Evolutionary conservation across 129 eudicot genomes (phyloP).

Genomic region (Saussurea involucrata): DNA sequence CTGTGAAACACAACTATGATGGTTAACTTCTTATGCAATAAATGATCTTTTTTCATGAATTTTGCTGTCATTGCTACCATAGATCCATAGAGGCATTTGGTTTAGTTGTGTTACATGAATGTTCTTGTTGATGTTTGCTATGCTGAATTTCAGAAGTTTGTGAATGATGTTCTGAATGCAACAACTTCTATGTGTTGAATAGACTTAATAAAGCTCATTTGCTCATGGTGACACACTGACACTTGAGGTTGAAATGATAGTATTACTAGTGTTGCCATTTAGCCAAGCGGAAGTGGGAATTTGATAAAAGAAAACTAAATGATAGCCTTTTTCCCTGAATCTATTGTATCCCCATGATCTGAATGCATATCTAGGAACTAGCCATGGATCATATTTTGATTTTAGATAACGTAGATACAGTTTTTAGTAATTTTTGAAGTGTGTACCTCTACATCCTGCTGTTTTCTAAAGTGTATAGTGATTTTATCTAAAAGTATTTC

Average conservation of each 20-base stretch:
- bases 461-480: constrained; percentile 4
- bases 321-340: constrained; percentile 9
- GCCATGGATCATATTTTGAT: not conserved
- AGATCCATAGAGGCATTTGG: constrained; percentile 18
- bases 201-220: not conserved
- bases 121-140: constrained; percentile 9
- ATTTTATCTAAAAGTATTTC: too few relatives aligned
- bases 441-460: not conserved
- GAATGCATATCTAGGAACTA: not conserved
- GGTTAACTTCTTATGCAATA: constrained; percentile 9
- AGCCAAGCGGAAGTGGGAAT: not conserved
- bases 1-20: not conserved
- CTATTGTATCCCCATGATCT: not conserved
- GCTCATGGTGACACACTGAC: not conserved
- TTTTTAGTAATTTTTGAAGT: not conserved
- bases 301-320: not conserved
- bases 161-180: constrained; percentile 6
- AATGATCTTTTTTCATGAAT: not conserved
- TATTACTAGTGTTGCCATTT: not conserved
- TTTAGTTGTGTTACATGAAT: constrained; percentile 21
- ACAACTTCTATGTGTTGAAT: not conserved
- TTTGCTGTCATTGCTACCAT: constrained; percentile 16
- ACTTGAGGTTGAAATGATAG: not conserved
- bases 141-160: not conserved
- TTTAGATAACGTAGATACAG: not conserved